These are phyloP conservation scores for Starmerella gropengiesseri DNA, from an alignment of 805 yeast species.

Conservation along the genomic window DNA sequence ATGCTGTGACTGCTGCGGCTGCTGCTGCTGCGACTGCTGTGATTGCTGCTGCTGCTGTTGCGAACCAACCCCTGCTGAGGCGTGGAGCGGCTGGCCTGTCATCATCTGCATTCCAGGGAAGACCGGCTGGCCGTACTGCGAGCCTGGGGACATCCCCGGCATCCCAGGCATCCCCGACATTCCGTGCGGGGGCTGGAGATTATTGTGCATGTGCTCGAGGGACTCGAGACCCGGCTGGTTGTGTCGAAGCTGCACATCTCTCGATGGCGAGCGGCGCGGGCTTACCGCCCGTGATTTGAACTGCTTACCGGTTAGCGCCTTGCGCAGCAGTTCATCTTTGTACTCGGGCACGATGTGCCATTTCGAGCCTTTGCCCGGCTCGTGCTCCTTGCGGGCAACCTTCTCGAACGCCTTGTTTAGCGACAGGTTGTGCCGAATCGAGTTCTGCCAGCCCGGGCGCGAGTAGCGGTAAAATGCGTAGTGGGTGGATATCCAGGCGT, in stretches of 20 bases:
- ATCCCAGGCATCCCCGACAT: no score
- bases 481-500: conserved; percentile 76
- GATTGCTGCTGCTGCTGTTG: conserved; percentile 21
- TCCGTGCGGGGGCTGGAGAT: not conserved
- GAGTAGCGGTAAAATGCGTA: conserved; percentile 87
- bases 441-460: conserved; percentile 97
- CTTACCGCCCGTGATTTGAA: not conserved
- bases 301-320: conserved; percentile 40
- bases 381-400: conserved; percentile 88
- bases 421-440: conserved; percentile 88
- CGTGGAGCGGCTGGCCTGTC: conserved; percentile 10
- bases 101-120: not conserved
- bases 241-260: not conserved
- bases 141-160: no score
- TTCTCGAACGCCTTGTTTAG: conserved; percentile 95
- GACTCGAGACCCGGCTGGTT: not conserved
- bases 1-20: conserved; percentile 7
- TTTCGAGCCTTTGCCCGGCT: conserved; percentile 98
- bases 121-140: no score
- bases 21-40: conserved; percentile 6
- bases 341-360: conserved; percentile 90
- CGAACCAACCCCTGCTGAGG: conserved; percentile 20
- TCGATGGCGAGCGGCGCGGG: not conserved
- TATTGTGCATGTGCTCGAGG: not conserved
- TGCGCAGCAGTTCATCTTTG: conserved; percentile 70